These are phyloP conservation scores for Handroanthus guayacan DNA, from an alignment of 257 asterid genomes.

Conservation along the genomic window DNA sequence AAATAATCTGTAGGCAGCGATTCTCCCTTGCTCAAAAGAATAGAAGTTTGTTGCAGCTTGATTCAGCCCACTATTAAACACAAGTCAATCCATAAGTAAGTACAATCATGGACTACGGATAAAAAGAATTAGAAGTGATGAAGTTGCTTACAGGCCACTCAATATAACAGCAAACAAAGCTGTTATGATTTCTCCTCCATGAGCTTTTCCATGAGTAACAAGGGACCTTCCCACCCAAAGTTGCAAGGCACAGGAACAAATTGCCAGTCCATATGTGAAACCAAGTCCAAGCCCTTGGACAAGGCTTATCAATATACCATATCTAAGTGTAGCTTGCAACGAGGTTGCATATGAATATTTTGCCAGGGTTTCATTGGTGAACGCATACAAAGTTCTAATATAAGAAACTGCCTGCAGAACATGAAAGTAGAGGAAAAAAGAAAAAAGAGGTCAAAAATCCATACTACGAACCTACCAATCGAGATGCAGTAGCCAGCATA, in stretches of 20 bases:
- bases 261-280: conserved; percentile 98
- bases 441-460: background rate
- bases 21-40: conserved; percentile 98
- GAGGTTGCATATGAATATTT: conserved; percentile 99
- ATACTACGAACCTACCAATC: conserved; percentile 12
- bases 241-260: conserved; percentile 98
- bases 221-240: conserved; percentile 99
- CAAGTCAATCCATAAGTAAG: conserved; percentile 25
- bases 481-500: conserved; percentile 36
- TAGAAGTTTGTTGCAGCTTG: conserved; percentile 99
- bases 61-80: conserved; percentile 83
- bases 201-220: conserved; percentile 74
- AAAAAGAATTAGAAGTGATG: conserved; percentile 35
- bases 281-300: conserved; percentile 99
- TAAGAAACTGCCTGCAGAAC: conserved; percentile 89
- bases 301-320: conserved; percentile 97
- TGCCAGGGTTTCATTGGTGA: conserved; percentile 96
- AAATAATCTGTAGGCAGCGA: conserved; percentile 96
- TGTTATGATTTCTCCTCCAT: conserved; percentile 92
- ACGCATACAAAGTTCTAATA: conserved; percentile 86
- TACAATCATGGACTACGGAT: conserved; percentile 4
- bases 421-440: background rate
- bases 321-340: conserved; percentile 96
- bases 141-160: conserved; percentile 97
- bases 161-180: conserved; percentile 94